phyloP scores from a whole-genome alignment of 352 stramenopile species.

The Phytophthora ohioensis region DNA sequence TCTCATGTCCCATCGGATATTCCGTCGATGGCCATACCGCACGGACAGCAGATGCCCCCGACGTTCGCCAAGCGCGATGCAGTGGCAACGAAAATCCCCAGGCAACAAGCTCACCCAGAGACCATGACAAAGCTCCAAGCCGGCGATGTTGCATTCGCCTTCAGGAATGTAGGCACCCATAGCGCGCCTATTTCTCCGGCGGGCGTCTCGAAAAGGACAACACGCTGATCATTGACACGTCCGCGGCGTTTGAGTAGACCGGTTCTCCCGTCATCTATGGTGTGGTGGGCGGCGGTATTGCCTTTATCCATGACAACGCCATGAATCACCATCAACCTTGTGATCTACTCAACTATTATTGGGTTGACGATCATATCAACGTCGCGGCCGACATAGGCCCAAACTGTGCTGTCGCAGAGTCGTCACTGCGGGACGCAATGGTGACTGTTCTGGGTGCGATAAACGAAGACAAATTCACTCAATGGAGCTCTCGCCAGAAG shows the following conservation, averaged over 20 bases:
- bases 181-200: slow-evolving; percentile 15
- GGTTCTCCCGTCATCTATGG: slow-evolving; percentile 17
- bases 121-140: neutral
- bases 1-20: slow-evolving; percentile 13
- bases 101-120: neutral
- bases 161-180: slow-evolving; percentile 25
- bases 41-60: neutral
- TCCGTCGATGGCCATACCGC: slow-evolving; percentile 25
- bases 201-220: neutral
- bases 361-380: slow-evolving; percentile 38
- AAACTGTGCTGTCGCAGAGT: slow-evolving; percentile 6
- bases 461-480: slow-evolving; percentile 34
- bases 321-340: neutral
- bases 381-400: slow-evolving; percentile 8
- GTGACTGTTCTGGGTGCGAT: slow-evolving; percentile 17
- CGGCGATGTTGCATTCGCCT: slow-evolving; percentile 17
- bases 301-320: slow-evolving; percentile 10
- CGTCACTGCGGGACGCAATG: slow-evolving; percentile 26
- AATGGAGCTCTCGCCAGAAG: slow-evolving; percentile 13
- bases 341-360: slow-evolving; percentile 25
- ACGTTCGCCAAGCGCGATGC: slow-evolving; percentile 9
- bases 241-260: slow-evolving; percentile 12
- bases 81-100: slow-evolving; percentile 8
- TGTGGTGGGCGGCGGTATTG: slow-evolving; percentile 21
- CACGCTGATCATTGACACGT: slow-evolving; percentile 35